Evolutionary conservation across 139 green algal species (phyloP).

Genomic region (Closterium sp.): DNA sequence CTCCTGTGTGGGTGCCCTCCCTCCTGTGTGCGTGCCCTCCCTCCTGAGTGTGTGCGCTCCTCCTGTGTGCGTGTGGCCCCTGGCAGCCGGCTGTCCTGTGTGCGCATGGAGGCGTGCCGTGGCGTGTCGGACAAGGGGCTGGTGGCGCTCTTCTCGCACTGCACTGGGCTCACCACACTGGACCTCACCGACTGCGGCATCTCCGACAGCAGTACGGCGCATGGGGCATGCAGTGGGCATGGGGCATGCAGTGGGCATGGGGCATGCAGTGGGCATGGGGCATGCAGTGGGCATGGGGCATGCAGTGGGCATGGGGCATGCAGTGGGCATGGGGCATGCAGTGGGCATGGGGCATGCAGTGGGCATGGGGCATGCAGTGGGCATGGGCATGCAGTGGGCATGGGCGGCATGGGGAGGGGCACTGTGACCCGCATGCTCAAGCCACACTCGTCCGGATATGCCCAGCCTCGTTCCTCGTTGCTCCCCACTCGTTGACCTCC

Average conservation of each 20-base stretch:
- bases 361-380: not conserved
- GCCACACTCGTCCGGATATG: too few species aligned
- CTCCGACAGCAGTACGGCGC: not conserved
- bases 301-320: not conserved
- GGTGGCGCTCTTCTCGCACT: not conserved
- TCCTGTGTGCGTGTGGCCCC: not conserved
- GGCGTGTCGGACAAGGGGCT: conserved; percentile 13
- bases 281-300: too few species aligned
- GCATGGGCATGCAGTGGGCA: not conserved
- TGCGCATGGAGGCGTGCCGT: not conserved
- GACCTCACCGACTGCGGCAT: conserved; percentile 5
- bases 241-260: not conserved
- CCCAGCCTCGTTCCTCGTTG: too few species aligned
- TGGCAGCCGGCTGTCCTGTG: not conserved
- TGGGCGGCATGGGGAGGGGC: too few species aligned
- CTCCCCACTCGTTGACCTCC: not conserved
- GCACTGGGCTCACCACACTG: not conserved
- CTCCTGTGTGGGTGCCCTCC: not conserved
- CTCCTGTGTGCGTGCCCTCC: not conserved
- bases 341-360: too few species aligned
- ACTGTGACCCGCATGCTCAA: too few species aligned
- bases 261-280: too few species aligned
- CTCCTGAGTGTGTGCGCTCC: not conserved
- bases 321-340: too few species aligned
- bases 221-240: not conserved